Percentiles rank a stretch among this genome's conserved stretches.
These are phyloP conservation scores for Dendrobium chrysotoxum DNA, from an alignment of 106 monocot species.

Conservation along the genomic window DNA sequence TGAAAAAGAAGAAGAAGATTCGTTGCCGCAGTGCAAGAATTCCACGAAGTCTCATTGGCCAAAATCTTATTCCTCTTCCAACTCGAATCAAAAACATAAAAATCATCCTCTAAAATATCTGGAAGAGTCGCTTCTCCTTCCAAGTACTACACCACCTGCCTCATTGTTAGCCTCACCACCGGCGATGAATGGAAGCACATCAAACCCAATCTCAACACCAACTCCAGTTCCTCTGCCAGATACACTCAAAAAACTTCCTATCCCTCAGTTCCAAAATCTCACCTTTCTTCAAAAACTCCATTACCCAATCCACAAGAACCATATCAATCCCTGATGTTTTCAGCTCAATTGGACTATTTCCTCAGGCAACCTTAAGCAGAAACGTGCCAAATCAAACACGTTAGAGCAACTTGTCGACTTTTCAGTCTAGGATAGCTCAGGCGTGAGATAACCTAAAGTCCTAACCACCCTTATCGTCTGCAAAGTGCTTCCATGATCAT, in stretches of 20 bases:
- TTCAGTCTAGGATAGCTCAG: constrained; percentile 11
- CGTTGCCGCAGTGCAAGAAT: background rate
- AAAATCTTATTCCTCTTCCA: background rate
- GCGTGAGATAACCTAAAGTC: constrained; percentile 19
- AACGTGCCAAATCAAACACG: constrained; percentile 19
- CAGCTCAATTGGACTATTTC: constrained; percentile 16
- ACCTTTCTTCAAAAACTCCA: constrained; percentile 12
- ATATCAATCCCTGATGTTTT: background rate
- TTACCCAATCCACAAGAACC: constrained; percentile 17
- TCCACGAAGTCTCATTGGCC: background rate
- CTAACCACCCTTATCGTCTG: constrained; percentile 20
- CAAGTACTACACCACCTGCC: constrained; percentile 17
- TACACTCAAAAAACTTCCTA: background rate
- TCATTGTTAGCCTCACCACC: constrained; percentile 13
- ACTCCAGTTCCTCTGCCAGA: constrained; percentile 9
- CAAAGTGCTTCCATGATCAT: constrained; percentile 17
- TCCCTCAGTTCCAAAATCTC: constrained; percentile 6
- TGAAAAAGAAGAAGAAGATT: background rate
- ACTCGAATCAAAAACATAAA: constrained; percentile 5
- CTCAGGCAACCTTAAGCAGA: constrained; percentile 21
- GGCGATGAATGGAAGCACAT: constrained; percentile 16
- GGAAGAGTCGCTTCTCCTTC: constrained; percentile 10
- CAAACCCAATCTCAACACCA: constrained; percentile 15
- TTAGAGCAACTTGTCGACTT: constrained; percentile 12
- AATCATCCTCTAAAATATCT: background rate